Conservation (phyloP, 2,329 filamentous ascomycete species). For the Albophoma yamanashiensis region DNA sequence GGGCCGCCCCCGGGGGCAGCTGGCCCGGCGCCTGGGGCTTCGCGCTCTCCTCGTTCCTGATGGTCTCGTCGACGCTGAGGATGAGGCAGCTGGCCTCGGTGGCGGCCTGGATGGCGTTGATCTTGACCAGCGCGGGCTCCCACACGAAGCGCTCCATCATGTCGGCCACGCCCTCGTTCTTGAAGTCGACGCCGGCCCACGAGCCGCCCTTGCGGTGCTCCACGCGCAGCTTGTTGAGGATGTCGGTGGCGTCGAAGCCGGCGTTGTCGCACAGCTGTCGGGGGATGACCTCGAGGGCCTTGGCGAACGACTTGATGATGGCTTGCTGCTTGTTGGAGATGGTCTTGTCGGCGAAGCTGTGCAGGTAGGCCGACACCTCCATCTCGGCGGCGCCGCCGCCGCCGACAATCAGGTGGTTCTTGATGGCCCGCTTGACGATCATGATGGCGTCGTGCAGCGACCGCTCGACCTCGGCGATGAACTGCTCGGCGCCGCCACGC, state of each 20-base stretch:
- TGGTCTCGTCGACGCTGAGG: conserved; percentile 93
- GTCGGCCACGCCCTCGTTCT: conserved; percentile 81
- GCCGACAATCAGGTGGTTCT: conserved; percentile 88
- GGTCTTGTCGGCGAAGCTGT: conserved; percentile 85
- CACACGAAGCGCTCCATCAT: conserved; percentile 96
- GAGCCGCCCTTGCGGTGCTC: conserved; percentile 88
- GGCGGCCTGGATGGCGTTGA: conserved; percentile 93
- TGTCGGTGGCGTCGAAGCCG: conserved; percentile 95
- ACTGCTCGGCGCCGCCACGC: conserved; percentile 93
- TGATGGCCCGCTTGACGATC: conserved; percentile 97
- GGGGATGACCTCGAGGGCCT: conserved; percentile 92
- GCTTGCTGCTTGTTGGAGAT: conserved; percentile 92
- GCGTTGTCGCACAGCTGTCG: conserved; percentile 97
- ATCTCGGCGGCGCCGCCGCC: conserved; percentile 94
- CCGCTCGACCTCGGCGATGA: conserved; percentile 96
- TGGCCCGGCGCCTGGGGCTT: conserved; percentile 71
- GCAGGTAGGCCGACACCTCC: conserved; percentile 90
- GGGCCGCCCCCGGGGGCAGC: conserved; percentile 73
- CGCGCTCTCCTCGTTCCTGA: conserved; percentile 91
- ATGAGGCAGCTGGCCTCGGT: conserved; percentile 95
- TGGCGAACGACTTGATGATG: conserved; percentile 96
- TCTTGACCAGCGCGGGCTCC: conserved; percentile 93
- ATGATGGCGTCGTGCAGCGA: conserved; percentile 98
- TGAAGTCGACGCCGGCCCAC: conserved; percentile 95
- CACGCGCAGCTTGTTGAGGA: conserved; percentile 89